Conservation (phyloP, 306 rosid genomes). For the Trifolium fragiferum region DNA sequence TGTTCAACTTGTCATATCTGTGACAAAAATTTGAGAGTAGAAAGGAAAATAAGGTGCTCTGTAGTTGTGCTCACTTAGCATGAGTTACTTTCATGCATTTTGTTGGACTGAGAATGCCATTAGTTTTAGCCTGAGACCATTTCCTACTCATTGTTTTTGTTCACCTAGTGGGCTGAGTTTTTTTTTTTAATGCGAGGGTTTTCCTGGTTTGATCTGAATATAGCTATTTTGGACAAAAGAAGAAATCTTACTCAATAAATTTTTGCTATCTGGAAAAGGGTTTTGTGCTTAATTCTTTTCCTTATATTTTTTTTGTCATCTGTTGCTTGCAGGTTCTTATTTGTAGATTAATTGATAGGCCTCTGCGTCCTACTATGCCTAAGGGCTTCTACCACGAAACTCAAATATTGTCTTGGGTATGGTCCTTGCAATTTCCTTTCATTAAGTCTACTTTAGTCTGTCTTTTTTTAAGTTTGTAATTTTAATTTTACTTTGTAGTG, state of each 20-base stretch:
- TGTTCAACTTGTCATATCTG: too few species aligned
- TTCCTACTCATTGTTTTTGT: too few species aligned
- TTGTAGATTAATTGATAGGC: slow-evolving; percentile 97
- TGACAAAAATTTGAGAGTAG: too few species aligned
- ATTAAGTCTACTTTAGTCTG: slow-evolving; percentile 26
- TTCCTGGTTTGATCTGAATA: slow-evolving; percentile 12
- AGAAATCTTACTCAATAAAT: slow-evolving; percentile 18
- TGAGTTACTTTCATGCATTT: too few species aligned
- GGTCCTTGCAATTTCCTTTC: slow-evolving; percentile 32
- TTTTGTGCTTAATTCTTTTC: not conserved
- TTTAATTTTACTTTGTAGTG: slow-evolving; percentile 19
- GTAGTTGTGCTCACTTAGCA: too few species aligned
- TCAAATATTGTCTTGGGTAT: slow-evolving; percentile 95
- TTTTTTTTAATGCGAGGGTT: not conserved
- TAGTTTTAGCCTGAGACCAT: too few species aligned
- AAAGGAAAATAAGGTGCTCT: too few species aligned
- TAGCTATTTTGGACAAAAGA: slow-evolving; percentile 15
- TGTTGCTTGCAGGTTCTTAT: slow-evolving; percentile 83
- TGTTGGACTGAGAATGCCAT: too few species aligned
- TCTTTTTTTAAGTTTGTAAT: slow-evolving; percentile 10
- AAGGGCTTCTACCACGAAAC: slow-evolving; percentile 96
- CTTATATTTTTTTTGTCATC: slow-evolving; percentile 34
- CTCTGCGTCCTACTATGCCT: slow-evolving; percentile 93
- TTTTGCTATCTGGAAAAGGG: slow-evolving; percentile 24
- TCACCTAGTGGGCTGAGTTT: too few species aligned